phyloP scores from a whole-genome alignment of 192 early-diverging fungal genomes.

The Entrophospora sp. region DNA sequence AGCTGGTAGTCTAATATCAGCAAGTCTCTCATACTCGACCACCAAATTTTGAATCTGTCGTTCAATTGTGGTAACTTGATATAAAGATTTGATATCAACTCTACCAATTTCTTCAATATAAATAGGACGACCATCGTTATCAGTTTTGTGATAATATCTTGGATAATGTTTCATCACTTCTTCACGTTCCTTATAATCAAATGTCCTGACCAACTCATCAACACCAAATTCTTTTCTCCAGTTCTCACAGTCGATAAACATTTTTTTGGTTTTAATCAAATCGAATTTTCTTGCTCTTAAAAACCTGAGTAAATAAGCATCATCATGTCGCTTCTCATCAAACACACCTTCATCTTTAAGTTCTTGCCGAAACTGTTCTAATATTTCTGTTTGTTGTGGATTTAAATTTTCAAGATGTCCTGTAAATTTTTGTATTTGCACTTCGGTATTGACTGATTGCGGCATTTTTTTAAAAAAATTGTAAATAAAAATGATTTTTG shows the following conservation, averaged over 20 bases:
- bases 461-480: conserved; percentile 8
- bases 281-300: conserved; percentile 67
- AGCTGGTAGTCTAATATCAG: conserved; percentile 55
- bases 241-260: conserved; percentile 58
- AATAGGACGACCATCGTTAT: conserved; percentile 65
- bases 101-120: conserved; percentile 66
- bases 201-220: conserved; percentile 43
- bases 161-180: conserved; percentile 60
- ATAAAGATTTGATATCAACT: conserved; percentile 55
- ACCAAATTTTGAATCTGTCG: conserved; percentile 67
- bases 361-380: conserved; percentile 50
- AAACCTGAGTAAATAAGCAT: conserved; percentile 63
- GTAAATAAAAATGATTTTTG: too few species aligned
- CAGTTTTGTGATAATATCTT: conserved; percentile 68
- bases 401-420: conserved; percentile 56
- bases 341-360: conserved; percentile 46
- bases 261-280: conserved; percentile 53
- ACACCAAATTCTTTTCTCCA: conserved; percentile 59
- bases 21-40: conserved; percentile 61
- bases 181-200: conserved; percentile 58
- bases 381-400: conserved; percentile 42
- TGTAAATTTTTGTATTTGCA: conserved; percentile 26
- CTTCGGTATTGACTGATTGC: background rate
- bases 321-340: conserved; percentile 51
- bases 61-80: conserved; percentile 55